Conservation (phyloP, 1,284 basidiomycete genomes). For the Leccinum subrobustum region DNA sequence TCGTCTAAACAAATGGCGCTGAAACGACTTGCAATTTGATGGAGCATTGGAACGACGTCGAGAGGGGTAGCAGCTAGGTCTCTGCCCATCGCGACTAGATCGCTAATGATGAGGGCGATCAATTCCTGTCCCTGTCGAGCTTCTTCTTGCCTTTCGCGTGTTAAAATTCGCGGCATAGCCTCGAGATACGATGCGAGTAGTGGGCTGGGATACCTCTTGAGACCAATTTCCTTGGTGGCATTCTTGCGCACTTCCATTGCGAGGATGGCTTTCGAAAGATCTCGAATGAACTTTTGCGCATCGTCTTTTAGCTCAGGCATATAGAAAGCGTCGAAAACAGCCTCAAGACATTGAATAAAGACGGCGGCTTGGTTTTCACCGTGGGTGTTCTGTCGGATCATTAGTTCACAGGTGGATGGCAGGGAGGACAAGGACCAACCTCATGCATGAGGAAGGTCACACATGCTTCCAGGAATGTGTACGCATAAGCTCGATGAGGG, state of each 20-base stretch:
- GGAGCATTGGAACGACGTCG: constrained; percentile 65
- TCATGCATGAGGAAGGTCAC: constrained; percentile 75
- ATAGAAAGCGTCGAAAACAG: constrained; percentile 78
- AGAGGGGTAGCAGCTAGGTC: constrained; percentile 44
- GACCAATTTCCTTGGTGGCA: constrained; percentile 50
- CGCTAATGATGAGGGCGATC: constrained; percentile 61
- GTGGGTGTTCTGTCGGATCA: constrained; percentile 56
- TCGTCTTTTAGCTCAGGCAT: constrained; percentile 67
- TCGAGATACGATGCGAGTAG: constrained; percentile 76
- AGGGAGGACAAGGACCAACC: constrained; percentile 40
- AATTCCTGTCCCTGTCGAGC: constrained; percentile 59
- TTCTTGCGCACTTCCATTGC: constrained; percentile 60
- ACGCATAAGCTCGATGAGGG: constrained; percentile 64
- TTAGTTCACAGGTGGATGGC: neutral
- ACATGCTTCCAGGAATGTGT: constrained; percentile 76
- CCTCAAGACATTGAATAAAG: constrained; percentile 72
- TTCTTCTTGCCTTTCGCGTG: constrained; percentile 62
- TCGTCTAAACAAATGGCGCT: constrained; percentile 86
- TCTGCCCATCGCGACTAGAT: constrained; percentile 60
- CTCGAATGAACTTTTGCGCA: constrained; percentile 67
- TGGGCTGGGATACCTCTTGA: constrained; percentile 58
- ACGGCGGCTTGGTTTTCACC: constrained; percentile 76
- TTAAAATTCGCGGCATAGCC: constrained; percentile 69
- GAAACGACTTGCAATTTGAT: constrained; percentile 80
- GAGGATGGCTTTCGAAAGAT: constrained; percentile 71